Base-by-base conservation (phyloP, 768 basidiomycete species). In the Porpolomopsis calyptriformis region DNA sequence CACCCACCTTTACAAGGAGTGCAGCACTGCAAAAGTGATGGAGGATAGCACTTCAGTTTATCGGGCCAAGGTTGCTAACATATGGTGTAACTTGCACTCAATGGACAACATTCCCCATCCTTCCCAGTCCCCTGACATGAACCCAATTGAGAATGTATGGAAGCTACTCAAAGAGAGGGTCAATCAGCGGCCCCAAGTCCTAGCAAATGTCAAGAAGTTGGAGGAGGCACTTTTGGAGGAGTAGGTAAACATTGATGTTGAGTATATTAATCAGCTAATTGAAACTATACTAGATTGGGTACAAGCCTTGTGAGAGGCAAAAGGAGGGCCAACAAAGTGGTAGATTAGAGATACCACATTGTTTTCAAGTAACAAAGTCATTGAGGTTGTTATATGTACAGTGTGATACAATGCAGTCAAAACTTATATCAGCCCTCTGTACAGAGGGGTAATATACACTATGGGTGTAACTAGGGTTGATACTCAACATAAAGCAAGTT, bases 91-190 rank as follows among this genome's bases (percentile, higher is more conserved):
- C 1, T 7, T 52, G 11, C 34, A 60, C 46, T 9, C 40, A 8
- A 55, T 65, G 23, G 41, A 47, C n/a, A 42, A 57, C 14, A 33
- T 60, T n/a, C 62, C 61, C 46, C 53, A 62, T 1, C 63, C 63
- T 4, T 59, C 64, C 25, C 64, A 65, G 48, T 66, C 59, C 3
- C 65, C 64, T 1, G 61, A 66, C 45, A 49, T 61, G 50, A 66
- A 65, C 47, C 65, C 62, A 3, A 67, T 63, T 48, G 64, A 67
- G 49, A 57, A 66, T 10, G 31, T 65, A 4, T 66, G 64, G 63
- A 54, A 53, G 12, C 49, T 57, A 40, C 56, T 65, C 35, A 65
- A 64, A 49, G 19, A 18, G 9, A 2, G 23, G 34, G 27, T 49
- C 19, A 24, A 45, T 4, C 12, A n/a, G 9, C 43, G 26, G n/a